Evolutionary conservation across 306 rosid species (phyloP).

Genomic region (Cucurbita argyrosperma): DNA sequence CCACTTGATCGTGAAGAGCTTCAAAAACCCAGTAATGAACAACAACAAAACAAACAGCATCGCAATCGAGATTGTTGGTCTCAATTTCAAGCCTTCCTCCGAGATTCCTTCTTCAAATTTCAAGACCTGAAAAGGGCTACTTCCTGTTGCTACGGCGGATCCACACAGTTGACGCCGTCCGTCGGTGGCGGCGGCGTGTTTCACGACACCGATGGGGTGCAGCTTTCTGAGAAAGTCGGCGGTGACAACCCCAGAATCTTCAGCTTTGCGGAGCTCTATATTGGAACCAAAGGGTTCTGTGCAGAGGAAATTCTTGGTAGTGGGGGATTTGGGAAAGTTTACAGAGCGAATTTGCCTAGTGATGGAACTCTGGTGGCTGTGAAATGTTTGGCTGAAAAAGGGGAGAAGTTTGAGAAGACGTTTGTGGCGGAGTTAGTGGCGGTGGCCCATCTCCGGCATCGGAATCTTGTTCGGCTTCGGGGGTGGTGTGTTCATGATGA

Average conservation of each 20-base stretch:
- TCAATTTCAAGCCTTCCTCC: slow-evolving; percentile 30
- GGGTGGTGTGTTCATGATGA: slow-evolving; percentile 94
- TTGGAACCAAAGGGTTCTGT: slow-evolving; percentile 74
- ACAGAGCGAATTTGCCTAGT: slow-evolving; percentile 66
- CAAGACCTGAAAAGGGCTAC: slow-evolving; percentile 19
- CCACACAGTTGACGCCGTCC: not conserved
- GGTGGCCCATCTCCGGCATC: slow-evolving; percentile 86
- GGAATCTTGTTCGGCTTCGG: slow-evolving; percentile 74
- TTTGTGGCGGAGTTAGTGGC: slow-evolving; percentile 73
- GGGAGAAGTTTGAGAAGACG: slow-evolving; percentile 73
- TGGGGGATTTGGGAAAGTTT: slow-evolving; percentile 85
- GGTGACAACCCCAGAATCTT: slow-evolving; percentile 74
- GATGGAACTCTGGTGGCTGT: slow-evolving; percentile 91
- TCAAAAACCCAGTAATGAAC: slow-evolving; percentile 7
- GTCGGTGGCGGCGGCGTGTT: slow-evolving; percentile 6
- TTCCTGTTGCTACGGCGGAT: slow-evolving; percentile 8
- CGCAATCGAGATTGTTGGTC: slow-evolving; percentile 24
- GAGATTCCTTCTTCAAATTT: slow-evolving; percentile 24
- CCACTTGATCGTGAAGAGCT: slow-evolving; percentile 14
- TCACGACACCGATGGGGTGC: slow-evolving; percentile 76
- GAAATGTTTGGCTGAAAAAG: slow-evolving; percentile 69
- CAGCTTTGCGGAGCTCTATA: slow-evolving; percentile 73
- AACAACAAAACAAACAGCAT: slow-evolving; percentile 9
- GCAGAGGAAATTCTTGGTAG: slow-evolving; percentile 65
- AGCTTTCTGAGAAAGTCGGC: slow-evolving; percentile 45